Evolutionary conservation across 208 protist genomes (phyloP).

Genomic region (Leishmania amazonensis): DNA sequence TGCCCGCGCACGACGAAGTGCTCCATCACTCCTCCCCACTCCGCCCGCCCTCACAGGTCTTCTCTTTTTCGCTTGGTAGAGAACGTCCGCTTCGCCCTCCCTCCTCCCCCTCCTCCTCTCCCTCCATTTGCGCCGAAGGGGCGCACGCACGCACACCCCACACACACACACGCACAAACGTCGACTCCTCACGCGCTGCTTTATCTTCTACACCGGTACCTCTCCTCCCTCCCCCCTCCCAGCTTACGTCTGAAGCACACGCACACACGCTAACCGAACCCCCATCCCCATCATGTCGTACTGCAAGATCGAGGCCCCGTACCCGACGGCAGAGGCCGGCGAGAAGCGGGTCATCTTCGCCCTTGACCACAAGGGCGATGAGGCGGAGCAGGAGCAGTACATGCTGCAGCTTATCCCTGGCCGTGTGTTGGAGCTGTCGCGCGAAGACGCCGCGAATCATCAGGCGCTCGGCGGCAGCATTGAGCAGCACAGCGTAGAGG

Average conservation of each 20-base stretch:
- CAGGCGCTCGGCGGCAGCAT: conserved; percentile 35
- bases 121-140: neutral
- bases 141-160: conserved; percentile 10
- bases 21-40: neutral
- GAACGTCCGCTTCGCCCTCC: neutral
- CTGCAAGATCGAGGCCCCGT: conserved; percentile 37
- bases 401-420: conserved; percentile 66
- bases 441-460: conserved; percentile 27
- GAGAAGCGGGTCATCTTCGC: conserved; percentile 59
- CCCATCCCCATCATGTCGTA: conserved; percentile 23
- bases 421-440: conserved; percentile 36
- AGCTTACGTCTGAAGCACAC: neutral
- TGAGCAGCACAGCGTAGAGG: conserved; percentile 31
- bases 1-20: neutral
- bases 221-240: neutral
- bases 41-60: neutral
- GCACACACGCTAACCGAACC: neutral
- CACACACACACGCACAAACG: neutral
- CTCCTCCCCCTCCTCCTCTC: neutral
- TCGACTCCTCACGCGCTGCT: neutral
- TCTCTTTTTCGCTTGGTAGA: neutral
- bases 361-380: conserved; percentile 44
- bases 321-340: conserved; percentile 37
- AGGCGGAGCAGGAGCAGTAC: conserved; percentile 39
- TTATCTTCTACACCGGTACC: neutral